A percentile compares a stretch with the other conserved stretches of the same genome.
These are phyloP conservation scores for Mycena belliarum DNA, from an alignment of 768 basidiomycete genomes.

Conservation along the genomic window DNA sequence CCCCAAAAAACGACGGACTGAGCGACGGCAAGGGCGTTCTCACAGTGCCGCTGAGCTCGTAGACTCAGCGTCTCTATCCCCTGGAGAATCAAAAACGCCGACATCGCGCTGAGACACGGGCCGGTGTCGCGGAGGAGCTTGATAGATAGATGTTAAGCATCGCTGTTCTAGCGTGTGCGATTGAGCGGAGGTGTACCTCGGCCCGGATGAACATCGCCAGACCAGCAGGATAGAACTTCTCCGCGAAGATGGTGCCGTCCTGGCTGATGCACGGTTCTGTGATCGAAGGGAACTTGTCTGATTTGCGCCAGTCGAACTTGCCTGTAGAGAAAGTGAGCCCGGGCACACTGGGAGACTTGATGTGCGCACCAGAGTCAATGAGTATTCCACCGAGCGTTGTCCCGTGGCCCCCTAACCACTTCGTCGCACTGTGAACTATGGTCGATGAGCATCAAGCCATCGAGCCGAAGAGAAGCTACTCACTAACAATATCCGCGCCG, in stretches of 20 bases:
- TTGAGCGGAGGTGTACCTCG: too few relatives aligned
- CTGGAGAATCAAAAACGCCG: constrained; percentile 69
- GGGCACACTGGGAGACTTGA: neutral
- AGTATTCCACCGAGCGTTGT: constrained; percentile 55
- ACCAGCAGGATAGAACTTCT: constrained; percentile 7
- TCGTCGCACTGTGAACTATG: constrained; percentile 55
- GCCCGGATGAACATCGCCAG: constrained; percentile 7
- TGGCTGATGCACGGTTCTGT: constrained; percentile 37
- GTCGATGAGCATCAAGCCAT: neutral
- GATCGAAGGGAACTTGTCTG: constrained; percentile 49
- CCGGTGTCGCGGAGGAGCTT: constrained; percentile 68
- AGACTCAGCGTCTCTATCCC: constrained; percentile 70
- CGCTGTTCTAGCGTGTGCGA: too few relatives aligned
- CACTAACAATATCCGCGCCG: constrained; percentile 46
- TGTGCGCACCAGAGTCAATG: constrained; percentile 36
- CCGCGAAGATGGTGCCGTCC: constrained; percentile 5
- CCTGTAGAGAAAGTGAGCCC: constrained; percentile 33
- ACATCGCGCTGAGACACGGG: constrained; percentile 66
- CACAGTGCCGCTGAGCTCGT: constrained; percentile 5
- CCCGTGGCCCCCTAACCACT: constrained; percentile 59
- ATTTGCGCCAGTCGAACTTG: constrained; percentile 51
- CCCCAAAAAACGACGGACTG: neutral
- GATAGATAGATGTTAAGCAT: neutral
- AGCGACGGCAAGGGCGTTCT: constrained; percentile 48
- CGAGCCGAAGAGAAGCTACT: constrained; percentile 19